A percentile compares a stretch with the other conserved stretches of the same genome.
These are phyloP conservation scores for Neurospora sp. DNA, from an alignment of 495 filamentous ascomycete genomes.

Conservation along the genomic window DNA sequence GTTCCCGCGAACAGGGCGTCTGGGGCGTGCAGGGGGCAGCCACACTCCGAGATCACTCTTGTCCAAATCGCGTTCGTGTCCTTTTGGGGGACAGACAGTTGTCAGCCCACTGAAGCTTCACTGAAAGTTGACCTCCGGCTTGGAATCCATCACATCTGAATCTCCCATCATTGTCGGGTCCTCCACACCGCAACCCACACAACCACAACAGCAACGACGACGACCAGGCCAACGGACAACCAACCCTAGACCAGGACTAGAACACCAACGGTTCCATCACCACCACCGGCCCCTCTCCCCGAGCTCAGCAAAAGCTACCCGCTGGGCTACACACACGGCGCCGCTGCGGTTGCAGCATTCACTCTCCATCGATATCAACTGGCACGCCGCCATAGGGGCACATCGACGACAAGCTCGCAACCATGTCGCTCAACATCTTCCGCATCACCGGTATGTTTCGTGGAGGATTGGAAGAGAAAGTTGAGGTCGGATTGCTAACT, in stretches of 20 bases:
- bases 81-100: slow-evolving; percentile 13
- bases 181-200: neutral
- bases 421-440: slow-evolving; percentile 74
- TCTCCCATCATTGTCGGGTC: neutral
- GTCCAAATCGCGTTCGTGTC: slow-evolving; percentile 31
- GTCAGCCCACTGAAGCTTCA: neutral
- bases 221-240: neutral
- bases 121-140: neutral
- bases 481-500: slow-evolving; percentile 6
- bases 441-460: slow-evolving; percentile 60
- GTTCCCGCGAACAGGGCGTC: neutral
- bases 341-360: slow-evolving; percentile 10
- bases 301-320: neutral
- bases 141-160: neutral
- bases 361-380: neutral
- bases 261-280: neutral
- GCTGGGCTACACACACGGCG: slow-evolving; percentile 5
- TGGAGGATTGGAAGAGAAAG: neutral
- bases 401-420: slow-evolving; percentile 7
- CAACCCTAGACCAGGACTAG: slow-evolving; percentile 8
- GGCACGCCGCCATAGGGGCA: neutral
- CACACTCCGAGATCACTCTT: neutral
- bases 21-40: neutral
- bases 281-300: neutral
- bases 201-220: neutral